Percentiles rank a stretch among this genome's conserved stretches.
Evolutionary conservation across 768 basidiomycete species (phyloP).

Genomic region (Suillus brevipes): DNA sequence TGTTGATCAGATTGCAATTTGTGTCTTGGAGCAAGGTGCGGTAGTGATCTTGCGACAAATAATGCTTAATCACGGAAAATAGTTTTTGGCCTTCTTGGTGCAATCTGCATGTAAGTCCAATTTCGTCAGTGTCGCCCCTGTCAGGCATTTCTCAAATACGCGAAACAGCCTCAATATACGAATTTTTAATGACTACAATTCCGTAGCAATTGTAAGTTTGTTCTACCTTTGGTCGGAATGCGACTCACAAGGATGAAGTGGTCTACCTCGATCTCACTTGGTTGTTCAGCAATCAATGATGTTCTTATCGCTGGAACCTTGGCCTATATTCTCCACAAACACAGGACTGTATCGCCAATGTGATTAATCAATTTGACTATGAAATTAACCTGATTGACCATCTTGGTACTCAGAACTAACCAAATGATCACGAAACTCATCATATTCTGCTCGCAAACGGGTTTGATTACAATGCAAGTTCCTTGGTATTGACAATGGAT

Average conservation of each 20-base stretch:
- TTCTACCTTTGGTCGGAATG: neutral
- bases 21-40: neutral
- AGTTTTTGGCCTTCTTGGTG: neutral
- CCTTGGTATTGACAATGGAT: neutral
- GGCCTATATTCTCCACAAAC: slow-evolving; percentile 15
- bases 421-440: slow-evolving; percentile 18
- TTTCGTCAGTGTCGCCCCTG: neutral
- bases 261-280: slow-evolving; percentile 23
- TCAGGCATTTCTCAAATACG: neutral
- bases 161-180: neutral
- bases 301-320: slow-evolving; percentile 25
- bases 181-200: neutral
- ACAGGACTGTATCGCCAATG: slow-evolving; percentile 14
- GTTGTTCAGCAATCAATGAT: slow-evolving; percentile 20
- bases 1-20: neutral
- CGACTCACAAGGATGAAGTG: slow-evolving; percentile 17
- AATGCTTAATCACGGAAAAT: neutral
- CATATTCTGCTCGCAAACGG: slow-evolving; percentile 28
- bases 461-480: slow-evolving; percentile 24
- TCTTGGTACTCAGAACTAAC: slow-evolving; percentile 11
- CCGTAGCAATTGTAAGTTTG: neutral
- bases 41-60: neutral
- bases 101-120: neutral
- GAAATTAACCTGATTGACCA: neutral
- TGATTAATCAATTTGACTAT: slow-evolving; percentile 5